Conservation (phyloP, 1,139 yeast species). For the Taphrina populina region DNA sequence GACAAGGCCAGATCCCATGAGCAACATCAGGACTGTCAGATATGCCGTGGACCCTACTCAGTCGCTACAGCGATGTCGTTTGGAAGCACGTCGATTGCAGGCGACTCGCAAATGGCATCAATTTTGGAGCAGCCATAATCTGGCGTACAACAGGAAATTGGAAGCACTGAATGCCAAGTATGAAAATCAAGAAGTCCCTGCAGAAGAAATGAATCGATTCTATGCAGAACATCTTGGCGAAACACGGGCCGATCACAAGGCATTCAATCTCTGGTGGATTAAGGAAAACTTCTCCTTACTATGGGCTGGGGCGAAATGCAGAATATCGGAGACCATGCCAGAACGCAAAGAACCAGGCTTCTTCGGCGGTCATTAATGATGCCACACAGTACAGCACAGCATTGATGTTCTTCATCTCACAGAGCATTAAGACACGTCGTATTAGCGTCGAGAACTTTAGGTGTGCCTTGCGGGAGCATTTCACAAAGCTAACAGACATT, state of each 20-base stretch:
- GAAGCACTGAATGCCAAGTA: conserved; percentile 4
- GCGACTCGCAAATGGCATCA: conserved; percentile 17
- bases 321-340: conserved; percentile 14
- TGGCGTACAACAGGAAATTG: conserved; percentile 16
- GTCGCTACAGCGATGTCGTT: conserved; percentile 12
- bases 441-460: no score
- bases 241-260: conserved; percentile 14
- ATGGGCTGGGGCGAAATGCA: conserved; percentile 16
- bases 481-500: no score
- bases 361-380: conserved; percentile 26
- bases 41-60: conserved; percentile 15
- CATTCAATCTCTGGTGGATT: conserved; percentile 28
- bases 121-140: conserved; percentile 26
- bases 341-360: conserved; percentile 28
- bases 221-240: conserved; percentile 11
- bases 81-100: conserved; percentile 17
- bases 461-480: no score
- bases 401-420: no score
- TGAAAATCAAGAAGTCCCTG: conserved; percentile 11
- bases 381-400: no score
- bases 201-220: conserved; percentile 11
- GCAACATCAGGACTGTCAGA: conserved; percentile 13
- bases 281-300: conserved; percentile 22
- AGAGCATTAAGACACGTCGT: no score
- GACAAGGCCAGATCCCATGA: conserved; percentile 7